These are phyloP conservation scores for Verbena officinalis DNA, from an alignment of 257 asterid species.

Conservation along the genomic window DNA sequence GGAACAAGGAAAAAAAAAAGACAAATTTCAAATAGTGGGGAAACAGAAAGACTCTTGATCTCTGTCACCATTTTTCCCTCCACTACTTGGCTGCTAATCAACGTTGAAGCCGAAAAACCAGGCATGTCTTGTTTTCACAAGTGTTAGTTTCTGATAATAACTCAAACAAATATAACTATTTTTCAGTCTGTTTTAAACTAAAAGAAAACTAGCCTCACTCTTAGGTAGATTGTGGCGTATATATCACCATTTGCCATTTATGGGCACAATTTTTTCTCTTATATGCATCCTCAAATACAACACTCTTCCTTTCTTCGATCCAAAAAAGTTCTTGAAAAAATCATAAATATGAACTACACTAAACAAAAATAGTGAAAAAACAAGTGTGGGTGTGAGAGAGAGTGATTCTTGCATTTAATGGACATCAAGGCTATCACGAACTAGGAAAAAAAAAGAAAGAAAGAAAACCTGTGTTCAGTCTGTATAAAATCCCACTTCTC, in stretches of 20 bases:
- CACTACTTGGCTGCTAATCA: constrained; percentile 26
- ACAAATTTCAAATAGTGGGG: neutral
- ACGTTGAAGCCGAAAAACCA: constrained; percentile 28
- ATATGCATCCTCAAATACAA: neutral
- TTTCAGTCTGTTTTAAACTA: too few relatives aligned
- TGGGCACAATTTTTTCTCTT: neutral
- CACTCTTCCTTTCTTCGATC: constrained; percentile 27
- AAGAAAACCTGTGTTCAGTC: neutral
- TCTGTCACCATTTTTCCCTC: constrained; percentile 1
- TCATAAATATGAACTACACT: too few relatives aligned
- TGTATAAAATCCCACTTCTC: constrained; percentile 22
- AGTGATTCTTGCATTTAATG: constrained; percentile 6
- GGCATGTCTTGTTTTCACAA: constrained; percentile 37
- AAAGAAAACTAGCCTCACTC: constrained; percentile 25
- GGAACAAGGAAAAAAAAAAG: too few relatives aligned
- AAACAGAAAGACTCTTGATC: neutral
- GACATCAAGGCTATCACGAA: constrained; percentile 33
- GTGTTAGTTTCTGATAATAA: constrained; percentile 27
- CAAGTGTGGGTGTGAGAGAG: neutral
- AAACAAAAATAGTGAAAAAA: too few relatives aligned
- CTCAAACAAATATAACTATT: constrained; percentile 1
- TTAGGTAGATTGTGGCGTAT: constrained; percentile 12
- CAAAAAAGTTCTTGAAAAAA: neutral
- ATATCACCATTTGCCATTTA: constrained; percentile 10
- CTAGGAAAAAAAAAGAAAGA: too few relatives aligned